Base-by-base conservation (phyloP, 805 yeast genomes). In the Babjeviella inositovora region DNA sequence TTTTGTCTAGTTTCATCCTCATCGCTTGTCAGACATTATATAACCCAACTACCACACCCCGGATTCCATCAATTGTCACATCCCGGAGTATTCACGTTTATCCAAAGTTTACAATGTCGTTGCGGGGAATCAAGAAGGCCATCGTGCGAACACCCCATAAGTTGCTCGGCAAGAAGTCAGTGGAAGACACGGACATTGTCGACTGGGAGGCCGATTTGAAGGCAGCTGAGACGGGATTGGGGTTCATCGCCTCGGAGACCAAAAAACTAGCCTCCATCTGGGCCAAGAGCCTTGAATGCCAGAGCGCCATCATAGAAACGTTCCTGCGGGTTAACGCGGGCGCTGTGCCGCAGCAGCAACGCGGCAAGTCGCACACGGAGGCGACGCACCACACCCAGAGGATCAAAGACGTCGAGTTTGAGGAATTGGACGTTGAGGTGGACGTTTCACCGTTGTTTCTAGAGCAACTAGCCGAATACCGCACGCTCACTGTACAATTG, bases 201-300 rank as follows among this genome's bases (percentile, higher is more conserved):
- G 47, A 46, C 21, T 62, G 63, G 49, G 53, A 52, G 25, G 51
- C 55, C 27, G 67, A 61, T 30, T 32, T 61, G 7, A 43, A 49
- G 23, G 34, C 43, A 5, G 45, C 62, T 2, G 38, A 54, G 15
- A 52, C 55, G 11, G 71, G 67, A 2, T 36, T 65, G 18, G 50
- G 51, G 21, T 63, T 45, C 28, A 29, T 63, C 11, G 29, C 27
- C 6, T 19, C 29, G 12, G 56, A 50, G 24, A 35, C 48, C 16
- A 32, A 35, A 17, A 28, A 39, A 21, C 21, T 41, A 20, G 32
- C 40, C n/a, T 27, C 33, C 22, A 19, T 45, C 28, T 41, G 51
- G 43, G 48, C 50, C 12, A 23, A 26, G 7, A 17, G 51, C 7
- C 43, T 62, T 34, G 46, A 53, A 13, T 32, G 40, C 5, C 45